These are phyloP conservation scores for Fusarium mexicanum DNA, from an alignment of 2,329 filamentous ascomycete species.

Conservation along the genomic window DNA sequence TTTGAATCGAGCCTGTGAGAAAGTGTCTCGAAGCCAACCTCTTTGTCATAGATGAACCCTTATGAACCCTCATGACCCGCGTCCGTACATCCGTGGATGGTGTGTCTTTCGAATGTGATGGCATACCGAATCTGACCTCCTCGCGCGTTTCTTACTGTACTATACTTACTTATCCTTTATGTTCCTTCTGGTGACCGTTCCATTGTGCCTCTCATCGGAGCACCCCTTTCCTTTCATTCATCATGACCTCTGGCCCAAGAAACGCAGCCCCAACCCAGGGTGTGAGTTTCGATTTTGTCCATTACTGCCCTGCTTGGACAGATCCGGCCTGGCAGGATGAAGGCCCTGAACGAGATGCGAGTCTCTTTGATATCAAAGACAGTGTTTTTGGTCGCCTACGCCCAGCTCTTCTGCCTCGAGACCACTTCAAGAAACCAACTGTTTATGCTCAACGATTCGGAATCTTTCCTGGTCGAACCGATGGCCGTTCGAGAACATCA, in stretches of 20 bases:
- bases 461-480: constrained; percentile 41
- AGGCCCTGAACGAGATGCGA: not conserved
- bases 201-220: not conserved
- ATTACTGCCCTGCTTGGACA: constrained; percentile 43
- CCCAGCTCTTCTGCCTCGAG: constrained; percentile 38
- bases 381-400: constrained; percentile 32
- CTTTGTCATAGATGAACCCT: not conserved
- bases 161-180: not conserved
- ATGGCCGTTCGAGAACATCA: constrained; percentile 46
- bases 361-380: constrained; percentile 25
- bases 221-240: not conserved
- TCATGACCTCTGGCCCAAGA: constrained; percentile 5
- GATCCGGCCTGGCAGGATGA: constrained; percentile 43
- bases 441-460: constrained; percentile 44
- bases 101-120: not conserved
- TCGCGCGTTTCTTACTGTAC: not conserved
- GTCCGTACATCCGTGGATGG: not conserved
- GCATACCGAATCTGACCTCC: not conserved
- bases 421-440: constrained; percentile 39
- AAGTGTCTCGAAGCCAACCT: not conserved
- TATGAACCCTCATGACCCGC: not conserved
- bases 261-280: not conserved
- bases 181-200: not conserved
- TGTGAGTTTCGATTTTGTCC: constrained; percentile 9
- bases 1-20: not conserved